phyloP scores from a whole-genome alignment of 2,329 filamentous ascomycete species.

The Pseudogymnoascus verrucosus region DNA sequence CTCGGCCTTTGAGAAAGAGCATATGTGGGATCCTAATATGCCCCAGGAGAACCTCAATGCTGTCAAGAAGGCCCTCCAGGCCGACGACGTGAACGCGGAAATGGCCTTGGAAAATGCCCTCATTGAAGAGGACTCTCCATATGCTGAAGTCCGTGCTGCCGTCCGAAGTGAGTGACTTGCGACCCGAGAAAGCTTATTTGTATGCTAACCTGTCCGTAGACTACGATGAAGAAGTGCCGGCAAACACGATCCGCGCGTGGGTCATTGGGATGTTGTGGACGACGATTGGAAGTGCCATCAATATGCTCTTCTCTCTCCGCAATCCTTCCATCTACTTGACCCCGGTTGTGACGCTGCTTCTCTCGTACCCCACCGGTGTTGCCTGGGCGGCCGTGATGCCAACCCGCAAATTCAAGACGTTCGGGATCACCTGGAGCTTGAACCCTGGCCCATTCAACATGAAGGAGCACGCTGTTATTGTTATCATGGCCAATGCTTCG shows the following conservation, averaged over 20 bases:
- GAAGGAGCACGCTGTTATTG: constrained; percentile 62
- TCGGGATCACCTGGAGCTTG: constrained; percentile 48
- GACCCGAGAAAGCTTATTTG: constrained; percentile 42
- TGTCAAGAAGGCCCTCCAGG: constrained; percentile 15
- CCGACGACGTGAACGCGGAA: constrained; percentile 26
- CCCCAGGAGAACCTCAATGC: constrained; percentile 18
- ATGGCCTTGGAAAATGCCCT: constrained; percentile 32
- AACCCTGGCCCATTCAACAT: constrained; percentile 63
- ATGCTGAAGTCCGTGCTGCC: constrained; percentile 50
- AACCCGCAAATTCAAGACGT: constrained; percentile 30
- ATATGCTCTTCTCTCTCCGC: constrained; percentile 25
- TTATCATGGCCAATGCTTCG: constrained; percentile 46
- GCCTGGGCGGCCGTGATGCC: constrained; percentile 42
- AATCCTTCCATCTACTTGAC: constrained; percentile 35
- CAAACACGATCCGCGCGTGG: constrained; percentile 59
- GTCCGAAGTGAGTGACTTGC: constrained; percentile 48
- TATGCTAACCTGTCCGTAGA: constrained; percentile 14
- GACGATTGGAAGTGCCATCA: constrained; percentile 18
- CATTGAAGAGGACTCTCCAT: constrained; percentile 52
- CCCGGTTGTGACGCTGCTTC: constrained; percentile 22
- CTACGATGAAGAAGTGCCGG: constrained; percentile 55
- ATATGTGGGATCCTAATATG: constrained; percentile 20
- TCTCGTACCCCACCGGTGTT: constrained; percentile 42
- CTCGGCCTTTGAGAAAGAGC: neutral
- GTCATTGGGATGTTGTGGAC: constrained; percentile 29